phyloP scores from a whole-genome alignment of 108 stramenopile genomes.

The Nitzschia inconspicua region DNA sequence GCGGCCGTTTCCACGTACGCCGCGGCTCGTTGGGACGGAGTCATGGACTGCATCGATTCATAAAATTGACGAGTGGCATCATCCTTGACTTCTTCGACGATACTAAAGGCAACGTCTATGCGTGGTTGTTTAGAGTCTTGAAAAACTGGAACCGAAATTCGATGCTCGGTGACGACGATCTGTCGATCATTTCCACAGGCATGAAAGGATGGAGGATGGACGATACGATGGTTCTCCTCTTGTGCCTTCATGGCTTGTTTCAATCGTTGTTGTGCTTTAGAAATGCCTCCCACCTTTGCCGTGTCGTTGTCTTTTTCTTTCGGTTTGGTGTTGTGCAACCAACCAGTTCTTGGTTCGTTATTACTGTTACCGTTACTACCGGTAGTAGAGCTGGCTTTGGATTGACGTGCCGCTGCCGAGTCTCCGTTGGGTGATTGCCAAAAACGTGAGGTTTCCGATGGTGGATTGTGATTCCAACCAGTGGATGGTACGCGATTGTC shows the following conservation, averaged over 20 bases:
- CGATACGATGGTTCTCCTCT: conserved; percentile 75
- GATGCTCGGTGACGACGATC: conserved; percentile 80
- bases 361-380: conserved; percentile 6
- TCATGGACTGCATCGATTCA: conserved; percentile 8
- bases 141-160: conserved; percentile 58
- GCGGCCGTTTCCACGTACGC: conserved; percentile 39
- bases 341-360: conserved; percentile 64
- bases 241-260: conserved; percentile 56
- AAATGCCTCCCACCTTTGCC: neutral
- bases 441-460: conserved; percentile 25
- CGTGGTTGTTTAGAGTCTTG: conserved; percentile 29
- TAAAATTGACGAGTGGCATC: conserved; percentile 19
- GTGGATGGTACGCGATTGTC: conserved; percentile 23
- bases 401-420: neutral
- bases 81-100: conserved; percentile 60
- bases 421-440: conserved; percentile 15
- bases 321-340: conserved; percentile 76
- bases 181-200: conserved; percentile 45
- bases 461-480: conserved; percentile 61
- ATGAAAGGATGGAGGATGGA: conserved; percentile 67
- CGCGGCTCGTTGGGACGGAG: conserved; percentile 40
- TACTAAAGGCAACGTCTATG: conserved; percentile 71
- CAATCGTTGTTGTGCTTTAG: conserved; percentile 42
- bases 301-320: conserved; percentile 1
- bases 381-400: neutral